Base-by-base conservation (phyloP, 495 filamentous ascomycete species). In the Geopyxis carbonaria region DNA sequence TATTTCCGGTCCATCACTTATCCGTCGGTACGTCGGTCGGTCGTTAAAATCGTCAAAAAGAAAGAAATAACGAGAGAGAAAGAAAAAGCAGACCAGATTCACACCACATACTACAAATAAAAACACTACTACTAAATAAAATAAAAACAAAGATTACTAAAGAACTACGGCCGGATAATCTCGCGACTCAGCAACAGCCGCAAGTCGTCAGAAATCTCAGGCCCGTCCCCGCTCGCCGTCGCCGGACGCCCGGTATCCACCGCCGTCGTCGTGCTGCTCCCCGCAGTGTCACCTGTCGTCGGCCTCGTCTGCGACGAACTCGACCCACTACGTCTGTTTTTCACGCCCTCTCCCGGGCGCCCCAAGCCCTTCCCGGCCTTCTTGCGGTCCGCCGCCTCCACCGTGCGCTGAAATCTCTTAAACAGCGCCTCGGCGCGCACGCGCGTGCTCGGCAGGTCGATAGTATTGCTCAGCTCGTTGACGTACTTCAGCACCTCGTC, bases 401-500 rank as follows among this genome's bases (percentile, higher is more conserved):
- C 74, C 0, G 78, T 72, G 20, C 83, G 69, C 47, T 86, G 74
- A 61, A 94, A 95, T 28, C 82, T 74, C 34, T 72, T 72, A 65
- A 87, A 95, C 16, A 99, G 70, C 0, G 71, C 69, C 59, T 95
- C 89, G 9, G 89, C 89, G 29, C 84, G 72, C 29, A 89, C 71
- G 22, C 93, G 73, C 0, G 83, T 85, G 1, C 73, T 74, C 28
- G 79, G 63, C 3, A 99, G 68, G 45, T 95, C 87, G 48, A 95
- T 95, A 7, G 82, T 92, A 46, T 78, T 78, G 3, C 80, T 85
- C 11, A 97, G 69, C 55, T 97, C 89, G 59, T 97, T 97, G 49
- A 95, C 85, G 52, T 95, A 95, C 66, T 97, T 97, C 16, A 97
- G 60, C 20, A 97, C 85, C 57, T 95, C 91, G 49, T 97, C 89